Evolutionary conservation across 2,329 filamentous ascomycete species (phyloP).

Genomic region (Monilinia polystroma): DNA sequence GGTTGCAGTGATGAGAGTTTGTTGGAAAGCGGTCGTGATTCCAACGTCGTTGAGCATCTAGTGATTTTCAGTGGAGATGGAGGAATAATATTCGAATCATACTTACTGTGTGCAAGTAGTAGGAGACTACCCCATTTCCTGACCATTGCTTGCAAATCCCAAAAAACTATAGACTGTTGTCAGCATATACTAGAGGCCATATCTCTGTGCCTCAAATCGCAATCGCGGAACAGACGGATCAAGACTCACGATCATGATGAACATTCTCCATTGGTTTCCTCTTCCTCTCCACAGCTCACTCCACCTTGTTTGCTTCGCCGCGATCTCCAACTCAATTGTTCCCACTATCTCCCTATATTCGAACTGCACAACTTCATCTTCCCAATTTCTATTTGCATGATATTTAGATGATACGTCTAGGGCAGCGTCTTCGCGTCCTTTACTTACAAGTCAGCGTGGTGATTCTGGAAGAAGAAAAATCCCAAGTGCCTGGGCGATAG

Average conservation of each 20-base stretch:
- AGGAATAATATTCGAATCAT: background rate
- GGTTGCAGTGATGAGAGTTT: constrained; percentile 36
- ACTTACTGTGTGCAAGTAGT: constrained; percentile 43
- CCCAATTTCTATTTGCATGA: constrained; percentile 54
- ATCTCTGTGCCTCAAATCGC: background rate
- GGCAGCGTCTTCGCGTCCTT: constrained; percentile 53
- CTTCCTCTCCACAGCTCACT: constrained; percentile 23
- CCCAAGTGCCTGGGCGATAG: constrained; percentile 40
- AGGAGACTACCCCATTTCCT: constrained; percentile 31
- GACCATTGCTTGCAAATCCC: constrained; percentile 32
- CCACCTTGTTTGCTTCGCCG: constrained; percentile 43
- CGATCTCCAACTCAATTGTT: constrained; percentile 25
- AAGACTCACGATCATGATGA: constrained; percentile 24
- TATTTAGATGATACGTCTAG: constrained; percentile 52
- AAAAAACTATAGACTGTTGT: constrained; percentile 21
- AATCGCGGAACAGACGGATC: too few species aligned
- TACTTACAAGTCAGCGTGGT: constrained; percentile 58
- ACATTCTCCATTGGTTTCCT: constrained; percentile 27
- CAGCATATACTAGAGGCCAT: background rate
- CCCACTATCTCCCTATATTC: constrained; percentile 39
- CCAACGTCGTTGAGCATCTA: constrained; percentile 31
- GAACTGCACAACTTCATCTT: constrained; percentile 48
- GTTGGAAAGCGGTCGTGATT: constrained; percentile 28
- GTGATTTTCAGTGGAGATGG: background rate
- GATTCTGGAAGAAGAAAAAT: constrained; percentile 57